Conservation (phyloP, 129 eudicot species). For the Flaveria bidentis region DNA sequence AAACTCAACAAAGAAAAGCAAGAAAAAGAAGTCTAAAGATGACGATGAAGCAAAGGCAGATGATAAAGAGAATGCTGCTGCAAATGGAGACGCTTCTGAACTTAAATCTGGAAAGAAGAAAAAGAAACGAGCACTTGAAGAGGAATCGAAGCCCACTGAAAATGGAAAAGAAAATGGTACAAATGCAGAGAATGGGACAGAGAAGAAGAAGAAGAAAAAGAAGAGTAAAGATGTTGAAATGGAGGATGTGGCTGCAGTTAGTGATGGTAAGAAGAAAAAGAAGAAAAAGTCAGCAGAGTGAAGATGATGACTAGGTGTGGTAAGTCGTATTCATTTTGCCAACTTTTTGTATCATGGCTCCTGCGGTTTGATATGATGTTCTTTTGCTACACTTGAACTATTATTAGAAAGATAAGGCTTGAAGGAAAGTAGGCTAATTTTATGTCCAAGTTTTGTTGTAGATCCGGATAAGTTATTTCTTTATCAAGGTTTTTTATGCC, state of each 20-base stretch:
- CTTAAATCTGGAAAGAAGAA: slow-evolving; percentile 70
- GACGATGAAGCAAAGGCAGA: slow-evolving; percentile 43
- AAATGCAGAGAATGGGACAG: slow-evolving; percentile 57
- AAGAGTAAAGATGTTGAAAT: slow-evolving; percentile 53
- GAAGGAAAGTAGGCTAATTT: slow-evolving; percentile 24
- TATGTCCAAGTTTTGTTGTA: slow-evolving; percentile 22
- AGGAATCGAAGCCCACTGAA: slow-evolving; percentile 33
- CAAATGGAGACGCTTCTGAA: slow-evolving; percentile 58
- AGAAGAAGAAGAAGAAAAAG: slow-evolving; percentile 68
- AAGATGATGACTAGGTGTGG: slow-evolving; percentile 16
- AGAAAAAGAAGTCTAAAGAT: slow-evolving; percentile 73
- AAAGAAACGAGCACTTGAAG: slow-evolving; percentile 57
- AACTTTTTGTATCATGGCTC: slow-evolving; percentile 19
- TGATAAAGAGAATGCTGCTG: slow-evolving; percentile 45
- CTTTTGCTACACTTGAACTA: slow-evolving; percentile 16
- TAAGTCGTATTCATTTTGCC: slow-evolving; percentile 17
- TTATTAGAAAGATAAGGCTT: slow-evolving; percentile 19
- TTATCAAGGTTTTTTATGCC: neutral
- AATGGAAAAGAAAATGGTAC: slow-evolving; percentile 38
- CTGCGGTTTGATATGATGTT: slow-evolving; percentile 25
- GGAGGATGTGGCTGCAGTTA: slow-evolving; percentile 47
- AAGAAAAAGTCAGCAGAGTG: slow-evolving; percentile 46
- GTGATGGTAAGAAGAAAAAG: slow-evolving; percentile 76
- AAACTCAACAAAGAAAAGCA: slow-evolving; percentile 60
- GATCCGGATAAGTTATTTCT: neutral